Evolutionary conservation across 495 filamentous ascomycete species (phyloP), one percentile per base, ranked within the genome.

Genomic region (Margaritispora aquatica): DNA sequence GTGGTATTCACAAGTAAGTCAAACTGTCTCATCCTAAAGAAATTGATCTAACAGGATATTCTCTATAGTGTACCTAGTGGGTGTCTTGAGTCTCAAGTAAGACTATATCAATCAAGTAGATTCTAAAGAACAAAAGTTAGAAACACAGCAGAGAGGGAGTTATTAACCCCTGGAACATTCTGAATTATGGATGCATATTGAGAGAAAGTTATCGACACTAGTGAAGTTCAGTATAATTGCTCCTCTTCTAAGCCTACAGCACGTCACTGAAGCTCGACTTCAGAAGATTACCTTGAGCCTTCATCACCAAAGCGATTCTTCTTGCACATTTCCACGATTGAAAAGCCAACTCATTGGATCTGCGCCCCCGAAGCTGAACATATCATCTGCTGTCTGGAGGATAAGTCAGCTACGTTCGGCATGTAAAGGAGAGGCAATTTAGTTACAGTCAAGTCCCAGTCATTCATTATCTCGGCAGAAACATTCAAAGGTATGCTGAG

Each of bases 381-480:
- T 52, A 13, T 19, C 24, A 21, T 52, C 50, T 29, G 23, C 15
- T n/a, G 27, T 52, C 50, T 52, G 31, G 21, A 23, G n/a, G n/a
- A 51, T 8, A 51, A 15, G 4, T 23, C 20, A 51, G 24, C 17
- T 44, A 4, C 20, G n/a, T 8, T 8, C 2, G 3, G 4, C 19
- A 51, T 10, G 48, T 27, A 24, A 7, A 11, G n/a, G 22, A 24
- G 3, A 8, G 48, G n/a, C 7, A 22, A 10, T 44, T 3, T 52
- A 50, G 51, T 50, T 56, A 61, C 58, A n/a, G 34, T 34, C 24
- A 69, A 64, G 21, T 66, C 62, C 64, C 64, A 70, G 51, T 66
- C 60, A 13, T 66, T 62, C 1, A 59, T 52, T 1, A 26, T 2
- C 5, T 56, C 58, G 59, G 52, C 20, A 61, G 58, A 54, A 53